Base-by-base conservation (phyloP, 495 filamentous ascomycete species). In the Aspergillus olivimuriae region DNA sequence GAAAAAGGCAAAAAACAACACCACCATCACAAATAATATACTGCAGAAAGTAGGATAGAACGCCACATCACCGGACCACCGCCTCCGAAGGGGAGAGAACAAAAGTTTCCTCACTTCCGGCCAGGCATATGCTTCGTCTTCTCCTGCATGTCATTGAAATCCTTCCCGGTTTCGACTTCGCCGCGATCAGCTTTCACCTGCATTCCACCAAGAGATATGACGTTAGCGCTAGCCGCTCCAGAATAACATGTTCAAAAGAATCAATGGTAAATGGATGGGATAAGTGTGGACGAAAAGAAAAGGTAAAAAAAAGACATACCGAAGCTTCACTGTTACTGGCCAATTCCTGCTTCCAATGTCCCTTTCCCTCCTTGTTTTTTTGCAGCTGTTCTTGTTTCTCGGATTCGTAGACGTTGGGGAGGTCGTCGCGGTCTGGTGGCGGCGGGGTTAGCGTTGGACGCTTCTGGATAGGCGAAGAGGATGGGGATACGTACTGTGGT, bases 271-370 rank as follows among this genome's bases (percentile, higher is more conserved):
- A 18, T 24, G 22, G 14, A 9, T 26, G 8, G 35, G 20, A 14
- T 17, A 14, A 34, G 34, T 24, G 16, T 5, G 9, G 12, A 9
- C 21, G 38, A 23, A 30, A 47, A 24, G 12, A 19, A 21, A 9
- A 26, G 2, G 34, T 17, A 10, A 44, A 23, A 12, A 43, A 18
- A 37, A 44, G 4, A 54, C 68, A 34, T 63, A 95, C 80, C 55
- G 80, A 80, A 49, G 82, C 81, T 73, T 95, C 89, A 54, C 82
- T 87, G 58, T 86, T 77, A 46, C 79, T 86, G 4, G 86, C 86
- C 42, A 95, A 63, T 57, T 86, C 82, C 15, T 80, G 69, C 62
- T 85, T 85, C 89, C 89, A 94, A 51, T 88, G 75, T 10, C 71
- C 85, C 62, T 83, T 81, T 16, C 89, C 89, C 10, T 78, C 68